A percentile compares a stretch with the other conserved stretches of the same genome.
Conservation (phyloP, 23 red algal species). For the Gracilaria gracilis region DNA sequence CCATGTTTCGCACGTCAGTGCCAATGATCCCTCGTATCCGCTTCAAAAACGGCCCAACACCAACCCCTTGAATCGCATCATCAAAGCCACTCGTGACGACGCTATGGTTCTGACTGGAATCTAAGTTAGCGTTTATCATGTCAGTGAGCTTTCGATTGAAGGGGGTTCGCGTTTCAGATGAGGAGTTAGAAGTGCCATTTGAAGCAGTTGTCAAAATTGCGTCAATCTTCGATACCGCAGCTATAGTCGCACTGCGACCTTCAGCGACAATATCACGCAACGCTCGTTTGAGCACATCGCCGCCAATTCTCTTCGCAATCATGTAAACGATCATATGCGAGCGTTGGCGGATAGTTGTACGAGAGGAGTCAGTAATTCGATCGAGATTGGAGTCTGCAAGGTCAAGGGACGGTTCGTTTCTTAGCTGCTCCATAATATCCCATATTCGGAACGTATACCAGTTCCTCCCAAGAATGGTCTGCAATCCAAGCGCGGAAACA, state of each 20-base stretch:
- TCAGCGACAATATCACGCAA: constrained; percentile 78
- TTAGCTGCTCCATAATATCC: constrained; percentile 62
- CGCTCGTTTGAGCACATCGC: constrained; percentile 68
- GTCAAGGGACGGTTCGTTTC: constrained; percentile 54
- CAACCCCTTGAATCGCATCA: constrained; percentile 68
- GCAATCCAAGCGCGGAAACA: constrained; percentile 69
- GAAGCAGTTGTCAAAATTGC: constrained; percentile 8
- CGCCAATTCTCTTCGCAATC: constrained; percentile 73
- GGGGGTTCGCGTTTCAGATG: not conserved
- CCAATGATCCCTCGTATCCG: constrained; percentile 63
- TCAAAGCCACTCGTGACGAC: constrained; percentile 70
- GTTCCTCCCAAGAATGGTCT: constrained; percentile 81
- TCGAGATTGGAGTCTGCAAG: constrained; percentile 52
- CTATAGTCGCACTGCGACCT: constrained; percentile 30
- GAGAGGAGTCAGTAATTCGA: constrained; percentile 39
- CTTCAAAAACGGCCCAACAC: constrained; percentile 74
- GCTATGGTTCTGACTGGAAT: constrained; percentile 7
- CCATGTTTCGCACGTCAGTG: constrained; percentile 72
- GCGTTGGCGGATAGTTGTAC: constrained; percentile 31
- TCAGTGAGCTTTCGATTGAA: constrained; percentile 46
- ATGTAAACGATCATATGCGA: constrained; percentile 76
- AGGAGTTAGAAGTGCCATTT: not conserved
- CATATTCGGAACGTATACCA: constrained; percentile 83
- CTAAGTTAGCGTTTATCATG: constrained; percentile 35
- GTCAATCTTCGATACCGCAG: constrained; percentile 34